Base-by-base conservation (phyloP, 2,329 filamentous ascomycete genomes). In the Ambrosiella cleistominuta region DNA sequence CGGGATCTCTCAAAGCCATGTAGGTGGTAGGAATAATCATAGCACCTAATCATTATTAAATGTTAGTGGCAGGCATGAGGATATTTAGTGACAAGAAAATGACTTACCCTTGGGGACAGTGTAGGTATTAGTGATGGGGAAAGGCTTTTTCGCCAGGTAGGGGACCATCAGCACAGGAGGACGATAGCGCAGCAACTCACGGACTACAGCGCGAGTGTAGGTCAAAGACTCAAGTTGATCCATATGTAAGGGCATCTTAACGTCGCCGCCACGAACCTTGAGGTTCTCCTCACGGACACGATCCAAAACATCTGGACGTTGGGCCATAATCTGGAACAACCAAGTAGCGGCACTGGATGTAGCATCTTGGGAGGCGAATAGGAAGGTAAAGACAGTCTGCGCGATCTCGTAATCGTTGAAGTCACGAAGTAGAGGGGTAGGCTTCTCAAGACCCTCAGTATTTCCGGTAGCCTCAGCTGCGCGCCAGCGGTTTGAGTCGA, bases 131-230 rank as follows among this genome's bases (percentile, higher is more conserved):
- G 86, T 88, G 65, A 98, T 85, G 55, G 90, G 90, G 78, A 97
- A 98, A 58, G 86, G 74, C 76, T 95, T 95, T 83, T 97, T 97
- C 63, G 83, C 88, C 62, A 90, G 70, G 71, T 97, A 97, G 39
- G 93, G 93, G 55, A 96, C 88, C 88, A 98, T 95, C 70, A 96
- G 79, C 66, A 98, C 93, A 59, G 93, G 93, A 63, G 93, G 93
- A 59, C 91, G 86, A 76, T 94, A 97, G 67, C 93, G 87, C 63
- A 95, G 80, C 60, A 88, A 84, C 74, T 95, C 89, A 65, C 86
- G 88, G 63, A 97, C 86, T 49, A 95, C 88, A 45, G 89, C 91
- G 60, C 88, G 86, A 49, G 93, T 97, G 71, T 94, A 96, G 12
- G 81, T 80, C 77, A 96, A 81, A 56, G 85, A 83, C 68, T 97